Evolutionary conservation across 257 asterid genomes (phyloP), one percentile per base, ranked within the genome.

Genomic region (Lycium ferocissimum): DNA sequence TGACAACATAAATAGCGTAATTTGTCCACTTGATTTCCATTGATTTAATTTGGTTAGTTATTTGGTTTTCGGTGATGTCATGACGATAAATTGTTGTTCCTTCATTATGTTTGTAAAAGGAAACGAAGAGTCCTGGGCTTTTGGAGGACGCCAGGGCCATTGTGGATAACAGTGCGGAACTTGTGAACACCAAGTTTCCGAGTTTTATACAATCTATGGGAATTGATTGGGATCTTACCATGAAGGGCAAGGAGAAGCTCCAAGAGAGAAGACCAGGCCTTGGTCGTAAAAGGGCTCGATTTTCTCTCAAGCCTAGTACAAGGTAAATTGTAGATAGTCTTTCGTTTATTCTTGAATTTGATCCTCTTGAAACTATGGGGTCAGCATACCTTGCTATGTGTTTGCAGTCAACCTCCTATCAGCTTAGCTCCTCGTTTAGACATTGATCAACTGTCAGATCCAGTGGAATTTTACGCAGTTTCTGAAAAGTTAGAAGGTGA

Each of bases 191-290:
- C 45, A 73, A 84, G 33, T 83, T 89, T 84, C 83, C 83, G 12
- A 85, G 87, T 38, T 89, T 91, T 83, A 58, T 86, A 49, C 88
- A 78, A 83, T 86, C 86, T 80, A 59, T 80, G 84, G 89, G 90
- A 54, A 82, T 89, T 35, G 80, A 73, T 65, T 56, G 78, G 22
- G 88, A 90, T 82, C 88, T 85, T 67, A 26, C 86, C 84, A 90
- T 87, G 49, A 89, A 85, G 38, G 92, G 89, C 79, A 92, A 91
- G 87, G 93, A 89, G 84, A 90, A 85, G 84, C 90, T 91, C 84
- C 94, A 78, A 88, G 95, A 92, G 81, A 88, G 91, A 87, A 94
- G 99, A 82, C 98, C 92, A 40, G 97, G 95, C 56, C 89, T 87
- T 83, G 96, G 91, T 81, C 93, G 93, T 13, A 94, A 91, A 89